Evolutionary conservation across 2,329 filamentous ascomycete species (phyloP).

Genomic region (Nigrospora oryzae): DNA sequence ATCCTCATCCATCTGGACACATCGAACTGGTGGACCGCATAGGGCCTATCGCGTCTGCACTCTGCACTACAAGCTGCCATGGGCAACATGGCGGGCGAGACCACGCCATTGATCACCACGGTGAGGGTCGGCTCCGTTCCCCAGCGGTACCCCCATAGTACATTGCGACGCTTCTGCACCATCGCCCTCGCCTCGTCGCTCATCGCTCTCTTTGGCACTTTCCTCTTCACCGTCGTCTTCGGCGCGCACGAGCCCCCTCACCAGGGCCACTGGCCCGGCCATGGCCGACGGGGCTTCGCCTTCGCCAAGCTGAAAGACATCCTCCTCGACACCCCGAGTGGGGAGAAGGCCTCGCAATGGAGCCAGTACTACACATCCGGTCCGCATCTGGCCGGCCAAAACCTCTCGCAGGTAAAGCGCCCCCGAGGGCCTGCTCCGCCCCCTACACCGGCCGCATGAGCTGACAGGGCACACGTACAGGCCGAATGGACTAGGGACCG

Average conservation of each 20-base stretch:
- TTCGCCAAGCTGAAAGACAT: constrained; percentile 47
- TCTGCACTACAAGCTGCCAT: neutral
- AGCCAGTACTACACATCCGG: constrained; percentile 71
- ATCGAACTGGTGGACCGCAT: too few species aligned
- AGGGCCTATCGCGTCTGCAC: too few species aligned
- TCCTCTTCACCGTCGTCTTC: constrained; percentile 30
- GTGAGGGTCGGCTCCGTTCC: constrained; percentile 45
- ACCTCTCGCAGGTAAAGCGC: constrained; percentile 54
- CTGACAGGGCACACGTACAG: constrained; percentile 18
- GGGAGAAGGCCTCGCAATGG: constrained; percentile 57
- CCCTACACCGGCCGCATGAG: too few species aligned
- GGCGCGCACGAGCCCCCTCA: constrained; percentile 18
- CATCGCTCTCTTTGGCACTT: constrained; percentile 38
- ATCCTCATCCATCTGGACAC: too few species aligned
- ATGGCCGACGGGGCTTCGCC: constrained; percentile 17
- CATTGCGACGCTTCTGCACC: constrained; percentile 58
- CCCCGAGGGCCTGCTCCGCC: neutral
- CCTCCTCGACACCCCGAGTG: constrained; percentile 49
- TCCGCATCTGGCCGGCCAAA: constrained; percentile 68
- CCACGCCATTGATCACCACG: constrained; percentile 59
- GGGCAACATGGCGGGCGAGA: constrained; percentile 38
- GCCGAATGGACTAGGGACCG: constrained; percentile 67
- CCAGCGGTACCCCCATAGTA: constrained; percentile 49
- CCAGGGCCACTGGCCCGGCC: constrained; percentile 18
- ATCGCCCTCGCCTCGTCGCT: constrained; percentile 48